Evolutionary conservation across 2,329 filamentous ascomycete genomes (phyloP), one percentile per base, ranked within the genome.

Genomic region (Colletotrichum eremochloae): DNA sequence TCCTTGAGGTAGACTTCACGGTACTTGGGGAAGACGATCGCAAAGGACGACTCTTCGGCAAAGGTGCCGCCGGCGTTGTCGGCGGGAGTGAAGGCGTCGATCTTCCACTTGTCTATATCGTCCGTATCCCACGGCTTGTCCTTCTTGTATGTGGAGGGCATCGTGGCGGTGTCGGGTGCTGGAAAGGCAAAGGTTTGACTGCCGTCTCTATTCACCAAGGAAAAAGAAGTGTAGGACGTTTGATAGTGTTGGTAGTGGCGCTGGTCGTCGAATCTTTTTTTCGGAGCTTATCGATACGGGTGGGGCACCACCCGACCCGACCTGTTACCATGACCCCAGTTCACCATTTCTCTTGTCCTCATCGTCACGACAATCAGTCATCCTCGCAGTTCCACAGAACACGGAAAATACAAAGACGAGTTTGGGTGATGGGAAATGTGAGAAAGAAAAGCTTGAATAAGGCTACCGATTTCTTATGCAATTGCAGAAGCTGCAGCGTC

Each of bases 101-200:
- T 85, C 90, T 95, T 96, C 95, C 95, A 98, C 82, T 98, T 97
- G 84, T 98, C 96, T 75, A 98, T 94, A 79, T 98, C 96, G 74
- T 97, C 95, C 68, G 95, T 97, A 79, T 98, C 95, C 95, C 95
- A 97, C 67, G 94, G 93, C 82, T 97, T 97, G 3, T 97, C 94
- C 76, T 90, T 92, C 74, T 97, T 93, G 84, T 97, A 91, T 75
- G 93, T 97, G 40, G 94, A 96, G 74, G 95, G 94, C 95, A 97
- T 95, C 29, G 73, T 71, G 61, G 50, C 55, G 48, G 67, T 36
- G 55, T 67, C 48, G 40, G 44, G 61, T 55, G 62, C 69, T 50
- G 29, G 14, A 38, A 40, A 64, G 38, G 44, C 36, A 44, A 31
- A 57, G 42, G 42, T 61, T 53, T 61, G 11, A n/a, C 55, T 40